phyloP scores from a whole-genome alignment of 306 rosid species.

The Cicer pinnatifidum region DNA sequence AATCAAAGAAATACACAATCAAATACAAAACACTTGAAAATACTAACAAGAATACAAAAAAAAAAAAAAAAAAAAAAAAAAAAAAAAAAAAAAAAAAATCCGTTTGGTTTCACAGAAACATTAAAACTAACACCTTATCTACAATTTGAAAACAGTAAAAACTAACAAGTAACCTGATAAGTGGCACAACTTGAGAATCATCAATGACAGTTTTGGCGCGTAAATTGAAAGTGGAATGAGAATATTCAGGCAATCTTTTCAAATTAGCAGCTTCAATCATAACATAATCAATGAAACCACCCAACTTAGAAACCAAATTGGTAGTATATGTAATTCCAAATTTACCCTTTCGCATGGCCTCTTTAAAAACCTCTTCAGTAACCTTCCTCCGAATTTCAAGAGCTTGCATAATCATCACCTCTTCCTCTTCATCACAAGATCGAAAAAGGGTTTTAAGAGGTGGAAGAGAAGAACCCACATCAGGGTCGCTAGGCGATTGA shows the following conservation, averaged over 20 bases:
- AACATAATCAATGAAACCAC: slow-evolving; percentile 67
- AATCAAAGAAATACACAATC: slow-evolving; percentile 42
- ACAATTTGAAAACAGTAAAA: slow-evolving; percentile 22
- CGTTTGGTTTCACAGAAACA: background rate
- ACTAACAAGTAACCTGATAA: slow-evolving; percentile 57
- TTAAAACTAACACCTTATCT: slow-evolving; percentile 45
- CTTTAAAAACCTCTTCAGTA: slow-evolving; percentile 74
- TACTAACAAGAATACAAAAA: background rate
- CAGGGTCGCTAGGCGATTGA: slow-evolving; percentile 79
- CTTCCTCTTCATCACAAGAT: slow-evolving; percentile 24
- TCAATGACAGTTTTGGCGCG: slow-evolving; percentile 81
- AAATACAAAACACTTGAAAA: slow-evolving; percentile 32
- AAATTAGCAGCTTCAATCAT: slow-evolving; percentile 86
- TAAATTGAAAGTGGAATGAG: slow-evolving; percentile 66
- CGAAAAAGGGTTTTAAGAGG: slow-evolving; percentile 57
- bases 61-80: background rate
- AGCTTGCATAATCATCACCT: slow-evolving; percentile 74
- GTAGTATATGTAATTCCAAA: slow-evolving; percentile 78
- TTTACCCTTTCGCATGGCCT: slow-evolving; percentile 75
- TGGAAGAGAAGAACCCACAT: slow-evolving; percentile 71
- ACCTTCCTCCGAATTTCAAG: slow-evolving; percentile 85
- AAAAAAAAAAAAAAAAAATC: background rate
- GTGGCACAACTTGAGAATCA: slow-evolving; percentile 76
- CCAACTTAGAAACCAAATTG: slow-evolving; percentile 58
- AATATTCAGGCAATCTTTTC: slow-evolving; percentile 70